Conservation (phyloP, 768 basidiomycete species). For the Kwoniella mangroviensis region DNA sequence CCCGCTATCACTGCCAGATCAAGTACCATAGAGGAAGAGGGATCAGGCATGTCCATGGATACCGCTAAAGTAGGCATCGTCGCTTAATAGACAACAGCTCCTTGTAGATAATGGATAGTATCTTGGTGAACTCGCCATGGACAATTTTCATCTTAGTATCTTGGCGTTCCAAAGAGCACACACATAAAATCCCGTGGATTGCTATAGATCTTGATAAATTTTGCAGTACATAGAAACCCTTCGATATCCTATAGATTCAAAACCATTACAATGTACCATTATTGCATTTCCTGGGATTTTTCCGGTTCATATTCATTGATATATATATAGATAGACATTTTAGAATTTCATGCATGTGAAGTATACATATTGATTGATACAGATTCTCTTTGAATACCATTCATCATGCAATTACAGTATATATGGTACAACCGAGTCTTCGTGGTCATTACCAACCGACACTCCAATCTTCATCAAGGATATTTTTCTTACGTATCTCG, state of each 20-base stretch:
- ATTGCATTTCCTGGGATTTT: constrained; percentile 3
- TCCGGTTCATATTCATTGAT: constrained; percentile 1
- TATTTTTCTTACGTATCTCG: constrained; percentile 21
- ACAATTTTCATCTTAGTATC: not conserved
- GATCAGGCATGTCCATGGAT: constrained; percentile 8
- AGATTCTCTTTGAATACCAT: too few relatives aligned
- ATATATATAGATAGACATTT: constrained; percentile 13
- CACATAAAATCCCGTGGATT: too few relatives aligned
- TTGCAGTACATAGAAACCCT: not conserved
- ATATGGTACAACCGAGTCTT: too few relatives aligned
- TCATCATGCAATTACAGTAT: not conserved
- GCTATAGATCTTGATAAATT: not conserved
- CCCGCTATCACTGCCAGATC: constrained; percentile 12
- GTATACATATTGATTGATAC: not conserved
- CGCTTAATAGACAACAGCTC: not conserved
- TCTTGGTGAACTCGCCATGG: not conserved
- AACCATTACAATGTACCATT: not conserved
- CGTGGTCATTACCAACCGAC: constrained; percentile 8
- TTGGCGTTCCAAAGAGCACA: too few relatives aligned
- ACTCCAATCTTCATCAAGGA: constrained; percentile 18
- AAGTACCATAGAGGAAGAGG: constrained; percentile 21
- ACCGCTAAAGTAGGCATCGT: constrained; percentile 15
- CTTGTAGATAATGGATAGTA: not conserved
- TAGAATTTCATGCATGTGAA: constrained; percentile 16
- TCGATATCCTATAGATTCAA: not conserved